Evolutionary conservation across 2,329 filamentous ascomycete genomes (phyloP).

Genomic region (Botryosphaeria dothidea): DNA sequence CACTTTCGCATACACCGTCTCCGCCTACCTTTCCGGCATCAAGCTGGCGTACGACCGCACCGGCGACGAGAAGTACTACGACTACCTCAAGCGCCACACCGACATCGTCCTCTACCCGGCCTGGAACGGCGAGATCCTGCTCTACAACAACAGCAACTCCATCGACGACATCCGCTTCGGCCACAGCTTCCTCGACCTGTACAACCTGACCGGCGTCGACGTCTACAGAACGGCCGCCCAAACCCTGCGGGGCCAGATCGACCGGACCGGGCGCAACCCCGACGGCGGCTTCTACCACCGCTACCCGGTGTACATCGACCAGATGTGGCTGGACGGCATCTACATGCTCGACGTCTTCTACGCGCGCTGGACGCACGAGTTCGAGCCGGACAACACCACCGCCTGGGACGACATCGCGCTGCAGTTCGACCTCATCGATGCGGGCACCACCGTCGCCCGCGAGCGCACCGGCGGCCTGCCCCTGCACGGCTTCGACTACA

Average conservation of each 20-base stretch:
- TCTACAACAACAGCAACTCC: constrained; percentile 36
- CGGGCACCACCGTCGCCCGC: constrained; percentile 34
- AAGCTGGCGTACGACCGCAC: constrained; percentile 50
- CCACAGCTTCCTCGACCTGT: constrained; percentile 54
- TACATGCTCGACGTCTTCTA: constrained; percentile 44
- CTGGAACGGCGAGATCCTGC: constrained; percentile 42
- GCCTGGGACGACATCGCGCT: constrained; percentile 47
- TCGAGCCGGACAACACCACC: constrained; percentile 38
- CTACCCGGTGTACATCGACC: constrained; percentile 11
- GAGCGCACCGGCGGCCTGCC: constrained; percentile 35
- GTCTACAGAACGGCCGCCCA: constrained; percentile 52
- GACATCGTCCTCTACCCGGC: constrained; percentile 48
- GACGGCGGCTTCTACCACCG: constrained; percentile 58
- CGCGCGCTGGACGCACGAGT: constrained; percentile 40
- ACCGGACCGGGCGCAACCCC: constrained; percentile 52
- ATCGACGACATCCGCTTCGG: constrained; percentile 54
- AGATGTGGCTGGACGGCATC: constrained; percentile 55
- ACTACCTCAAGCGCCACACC: constrained; percentile 50
- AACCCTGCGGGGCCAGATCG: constrained; percentile 49
- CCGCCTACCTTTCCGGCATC: constrained; percentile 50
- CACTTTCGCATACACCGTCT: constrained; percentile 47
- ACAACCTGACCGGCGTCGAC: constrained; percentile 43
- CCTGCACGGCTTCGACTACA: constrained; percentile 37
- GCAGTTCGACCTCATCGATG: constrained; percentile 39
- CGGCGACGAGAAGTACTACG: constrained; percentile 48